Evolutionary conservation across 257 asterid species (phyloP), one percentile per base, ranked within the genome.

Genomic region (Coffea canephora): DNA sequence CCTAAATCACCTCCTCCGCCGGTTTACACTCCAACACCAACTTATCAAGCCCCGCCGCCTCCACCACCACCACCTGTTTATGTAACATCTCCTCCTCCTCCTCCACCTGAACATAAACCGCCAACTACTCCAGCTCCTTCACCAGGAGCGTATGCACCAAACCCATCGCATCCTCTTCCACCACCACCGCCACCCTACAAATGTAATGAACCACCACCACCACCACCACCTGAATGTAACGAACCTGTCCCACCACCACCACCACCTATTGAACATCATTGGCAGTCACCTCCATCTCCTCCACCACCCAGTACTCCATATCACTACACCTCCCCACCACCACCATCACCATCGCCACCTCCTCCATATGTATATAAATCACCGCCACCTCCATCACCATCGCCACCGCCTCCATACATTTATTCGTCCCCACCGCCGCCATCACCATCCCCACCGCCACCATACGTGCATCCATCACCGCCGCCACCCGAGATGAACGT

Each of bases 331-430:
- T 65, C 88, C 4, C 82, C 84, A 18, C 86, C 86, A 23, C 84
- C 89, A 13, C 78, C 84, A 9, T 80, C 87, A 6, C 86, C 83
- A 39, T 52, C 85, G 70, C 71, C 84, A 0, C 83, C 85, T 2
- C 86, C 88, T 6, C 71, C 83, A 31, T 74, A 66, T 2, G 39
- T 41, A 0, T 78, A 74, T 21, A 25, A 77, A 3, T 62, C 85
- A 0, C 72, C 91, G 19, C 86, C 88, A 0, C 89, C 88, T 0
- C 90, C 87, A 11, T 74, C 85, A 39, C 82, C 78, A 54, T 27
- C 89, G 8, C 88, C 89, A 2, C 79, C 92, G 9, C 55, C 50
- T 15, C 87, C 73, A 0, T 81, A 83, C 50, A 59, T 82, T 1
- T 77, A 59, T 65, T 2, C 74, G 25, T 27, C 90, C 11, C 88